Conservation (phyloP, 2,329 filamentous ascomycete species). For the Kalaharituber pfeilii region DNA sequence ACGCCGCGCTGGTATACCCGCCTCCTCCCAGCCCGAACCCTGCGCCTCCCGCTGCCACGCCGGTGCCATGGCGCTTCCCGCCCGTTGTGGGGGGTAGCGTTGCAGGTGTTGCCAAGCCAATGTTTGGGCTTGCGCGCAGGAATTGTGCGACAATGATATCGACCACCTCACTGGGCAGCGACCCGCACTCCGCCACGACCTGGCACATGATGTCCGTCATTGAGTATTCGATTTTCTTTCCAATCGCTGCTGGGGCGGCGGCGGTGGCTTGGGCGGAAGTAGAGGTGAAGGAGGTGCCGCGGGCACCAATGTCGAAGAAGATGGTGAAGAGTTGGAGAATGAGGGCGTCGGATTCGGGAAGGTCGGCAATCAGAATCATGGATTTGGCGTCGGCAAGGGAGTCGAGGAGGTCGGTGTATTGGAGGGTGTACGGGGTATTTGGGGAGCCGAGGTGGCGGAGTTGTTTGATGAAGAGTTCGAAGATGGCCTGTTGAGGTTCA, state of each 20-base stretch:
- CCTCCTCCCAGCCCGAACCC: too few relatives aligned
- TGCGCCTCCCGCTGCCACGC: neutral
- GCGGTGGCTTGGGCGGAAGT: too few relatives aligned
- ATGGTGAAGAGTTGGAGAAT: conserved; percentile 66
- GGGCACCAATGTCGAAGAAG: conserved; percentile 69
- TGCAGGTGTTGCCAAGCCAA: conserved; percentile 29
- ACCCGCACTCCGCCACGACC: conserved; percentile 68
- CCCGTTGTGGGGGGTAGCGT: conserved; percentile 5
- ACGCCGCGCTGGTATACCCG: too few relatives aligned
- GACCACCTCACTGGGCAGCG: conserved; percentile 62
- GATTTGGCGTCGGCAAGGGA: conserved; percentile 89
- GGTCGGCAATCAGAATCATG: conserved; percentile 71
- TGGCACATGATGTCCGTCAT: conserved; percentile 73
- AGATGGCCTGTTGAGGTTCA: conserved; percentile 66
- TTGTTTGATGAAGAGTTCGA: conserved; percentile 61
- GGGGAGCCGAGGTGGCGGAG: conserved; percentile 19
- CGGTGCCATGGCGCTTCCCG: neutral
- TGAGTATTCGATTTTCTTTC: conserved; percentile 84
- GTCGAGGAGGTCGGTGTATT: conserved; percentile 78
- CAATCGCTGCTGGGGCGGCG: conserved; percentile 74
- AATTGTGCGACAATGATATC: conserved; percentile 95
- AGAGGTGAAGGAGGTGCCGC: too few relatives aligned
- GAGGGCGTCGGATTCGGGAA: conserved; percentile 63
- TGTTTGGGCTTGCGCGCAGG: conserved; percentile 55
- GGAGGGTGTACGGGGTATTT: conserved; percentile 27